These are phyloP conservation scores for Boletus pseudopeckii DNA, from an alignment of 768 basidiomycete genomes.

Conservation along the genomic window DNA sequence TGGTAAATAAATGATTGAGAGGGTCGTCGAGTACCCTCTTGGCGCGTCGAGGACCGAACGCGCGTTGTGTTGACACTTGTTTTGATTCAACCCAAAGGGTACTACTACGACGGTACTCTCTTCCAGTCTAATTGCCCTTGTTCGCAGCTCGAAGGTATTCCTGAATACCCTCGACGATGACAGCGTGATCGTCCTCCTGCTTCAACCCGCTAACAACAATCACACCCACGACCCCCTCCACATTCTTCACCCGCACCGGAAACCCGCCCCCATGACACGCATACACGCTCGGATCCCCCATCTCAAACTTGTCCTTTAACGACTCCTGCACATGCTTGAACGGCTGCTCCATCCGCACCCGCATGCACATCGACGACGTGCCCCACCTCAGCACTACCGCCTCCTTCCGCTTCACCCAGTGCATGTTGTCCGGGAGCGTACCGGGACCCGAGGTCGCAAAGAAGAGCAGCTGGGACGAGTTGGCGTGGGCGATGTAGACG, in stretches of 20 bases:
- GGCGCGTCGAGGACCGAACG: slow-evolving; percentile 12
- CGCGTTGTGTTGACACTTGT: slow-evolving; percentile 35
- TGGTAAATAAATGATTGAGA: slow-evolving; percentile 11
- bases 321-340: slow-evolving; percentile 1
- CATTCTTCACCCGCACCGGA: slow-evolving; percentile 31
- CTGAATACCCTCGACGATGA: slow-evolving; percentile 29
- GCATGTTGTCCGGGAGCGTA: slow-evolving; percentile 30
- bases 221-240: slow-evolving; percentile 34
- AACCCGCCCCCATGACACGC: slow-evolving; percentile 34
- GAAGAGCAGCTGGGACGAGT: slow-evolving; percentile 31
- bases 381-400: slow-evolving; percentile 32
- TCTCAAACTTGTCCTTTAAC: slow-evolving; percentile 20
- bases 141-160: slow-evolving; percentile 19
- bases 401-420: slow-evolving; percentile 35
- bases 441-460: slow-evolving; percentile 27
- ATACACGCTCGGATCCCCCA: slow-evolving; percentile 29
- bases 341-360: slow-evolving; percentile 2
- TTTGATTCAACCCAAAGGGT: slow-evolving; percentile 4
- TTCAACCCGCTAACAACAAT: slow-evolving; percentile 35
- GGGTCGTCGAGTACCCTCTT: background rate
- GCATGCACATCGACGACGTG: slow-evolving; percentile 26
- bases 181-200: slow-evolving; percentile 31
- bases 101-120: too few species aligned
- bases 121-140: background rate
- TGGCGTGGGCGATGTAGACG: slow-evolving; percentile 30